Evolutionary conservation across 768 basidiomycete genomes (phyloP), one percentile per base, ranked within the genome.

Genomic region (Boletus insuetus): DNA sequence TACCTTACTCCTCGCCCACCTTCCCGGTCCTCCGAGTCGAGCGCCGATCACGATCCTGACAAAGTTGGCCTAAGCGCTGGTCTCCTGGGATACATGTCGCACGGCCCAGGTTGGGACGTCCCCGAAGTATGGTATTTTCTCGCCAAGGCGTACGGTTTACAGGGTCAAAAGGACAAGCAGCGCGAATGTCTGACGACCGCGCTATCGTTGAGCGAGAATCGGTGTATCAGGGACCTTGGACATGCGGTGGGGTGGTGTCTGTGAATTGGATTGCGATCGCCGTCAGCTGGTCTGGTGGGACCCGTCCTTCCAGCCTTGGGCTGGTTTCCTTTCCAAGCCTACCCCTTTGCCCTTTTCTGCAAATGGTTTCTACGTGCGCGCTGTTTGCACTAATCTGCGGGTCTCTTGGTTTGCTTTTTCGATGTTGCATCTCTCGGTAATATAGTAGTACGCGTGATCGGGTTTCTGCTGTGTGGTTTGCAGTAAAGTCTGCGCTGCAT

Each of bases 91-190:
- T 83, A 89, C 58, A 66, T 94, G 46, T 91, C 93, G 0, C 82
- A 84, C 39, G 91, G 89, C 1, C 74, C 77, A 0, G 96, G 88
- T 12, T 98, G 94, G 94, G 88, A 97, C 68, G 81, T 89, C 2
- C 83, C 94, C 0, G 96, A 98, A 69, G 95, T 90, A 24, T 99
- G 96, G 96, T 96, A 89, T 70, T 90, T 85, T 68, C 79, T 98
- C 14, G 91, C 86, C 7, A 91, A 86, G 64, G 87, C 87, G 22
- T 89, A 89, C 64, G 84, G 86, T 46, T 66, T 85, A 60, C 91
- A 91, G 64, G 87, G 82, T 3, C 79, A 87, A 48, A 82, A 80
- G 58, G 86, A 84, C 48, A 76, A 82, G 47, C 89, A 91, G 64
- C 77, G 82, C 51, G 90, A 94, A 69, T 89, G 89, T 63, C 73